Percentiles rank a stretch among this genome's conserved stretches.
Evolutionary conservation across 2,329 filamentous ascomycete genomes (phyloP).

Genomic region (Fusarium nelsonii): DNA sequence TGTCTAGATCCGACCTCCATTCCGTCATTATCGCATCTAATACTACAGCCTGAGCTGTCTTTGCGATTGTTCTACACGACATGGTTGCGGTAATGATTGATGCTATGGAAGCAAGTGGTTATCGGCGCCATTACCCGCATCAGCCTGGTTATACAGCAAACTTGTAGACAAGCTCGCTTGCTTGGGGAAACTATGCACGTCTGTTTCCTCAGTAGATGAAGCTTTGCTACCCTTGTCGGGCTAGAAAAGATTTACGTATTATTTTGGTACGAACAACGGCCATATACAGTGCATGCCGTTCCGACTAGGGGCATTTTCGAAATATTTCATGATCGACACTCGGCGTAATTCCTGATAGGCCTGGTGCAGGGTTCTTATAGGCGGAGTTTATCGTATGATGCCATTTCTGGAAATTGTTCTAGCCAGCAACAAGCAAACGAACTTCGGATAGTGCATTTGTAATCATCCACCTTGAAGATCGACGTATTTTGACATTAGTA

Average conservation of each 20-base stretch:
- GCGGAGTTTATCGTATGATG: not conserved
- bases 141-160: not conserved
- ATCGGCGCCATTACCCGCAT: no score
- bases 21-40: not conserved
- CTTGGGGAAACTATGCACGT: not conserved
- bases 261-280: not conserved
- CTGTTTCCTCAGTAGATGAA: not conserved
- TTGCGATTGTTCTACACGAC: constrained; percentile 12
- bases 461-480: not conserved
- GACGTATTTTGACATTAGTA: not conserved
- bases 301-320: not conserved
- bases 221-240: not conserved
- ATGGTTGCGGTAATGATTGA: not conserved
- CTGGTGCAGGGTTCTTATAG: no score
- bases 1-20: not conserved
- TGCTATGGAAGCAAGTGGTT: not conserved
- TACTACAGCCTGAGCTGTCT: constrained; percentile 8
- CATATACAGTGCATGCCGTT: not conserved
- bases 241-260: not conserved
- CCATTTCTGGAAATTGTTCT: not conserved
- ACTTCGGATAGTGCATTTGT: not conserved
- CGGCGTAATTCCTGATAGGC: not conserved
- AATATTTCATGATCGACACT: not conserved
- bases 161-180: not conserved
- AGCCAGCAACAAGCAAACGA: not conserved